Conservation (phyloP, 2,329 filamentous ascomycete genomes). For the Colletotrichum salicis region DNA sequence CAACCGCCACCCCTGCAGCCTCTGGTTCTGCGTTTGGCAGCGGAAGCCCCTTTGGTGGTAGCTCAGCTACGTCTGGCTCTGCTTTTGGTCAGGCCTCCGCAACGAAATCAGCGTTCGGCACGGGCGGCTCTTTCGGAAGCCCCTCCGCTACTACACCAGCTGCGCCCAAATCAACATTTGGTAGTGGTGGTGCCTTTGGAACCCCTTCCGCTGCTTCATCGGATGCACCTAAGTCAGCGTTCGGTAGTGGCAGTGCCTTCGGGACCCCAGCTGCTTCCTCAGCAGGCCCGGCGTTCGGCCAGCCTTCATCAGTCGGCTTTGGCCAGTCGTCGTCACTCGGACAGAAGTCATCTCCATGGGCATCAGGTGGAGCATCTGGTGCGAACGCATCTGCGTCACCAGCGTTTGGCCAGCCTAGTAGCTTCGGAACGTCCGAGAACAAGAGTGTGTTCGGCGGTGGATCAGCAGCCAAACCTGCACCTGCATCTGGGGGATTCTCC, state of each 20-base stretch:
- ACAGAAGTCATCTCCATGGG: conserved; percentile 65
- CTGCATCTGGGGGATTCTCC: conserved; percentile 57
- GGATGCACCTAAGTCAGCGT: conserved; percentile 36
- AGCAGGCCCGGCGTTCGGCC: conserved; percentile 47
- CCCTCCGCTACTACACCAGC: conserved; percentile 43
- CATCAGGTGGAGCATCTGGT: conserved; percentile 44
- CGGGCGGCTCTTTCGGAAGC: conserved; percentile 18
- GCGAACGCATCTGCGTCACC: conserved; percentile 49
- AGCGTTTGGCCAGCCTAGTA: conserved; percentile 65
- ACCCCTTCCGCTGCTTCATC: conserved; percentile 40
- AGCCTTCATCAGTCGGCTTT: conserved; percentile 54
- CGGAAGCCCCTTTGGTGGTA: conserved; percentile 52
- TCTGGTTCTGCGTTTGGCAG: conserved; percentile 55
- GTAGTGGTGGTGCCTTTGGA: conserved; percentile 16
- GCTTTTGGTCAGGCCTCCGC: conserved; percentile 61
- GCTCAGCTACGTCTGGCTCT: conserved; percentile 49
- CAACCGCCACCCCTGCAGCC: conserved; percentile 36
- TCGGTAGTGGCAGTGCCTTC: conserved; percentile 13
- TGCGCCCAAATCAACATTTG: conserved; percentile 13
- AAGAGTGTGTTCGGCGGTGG: conserved; percentile 53
- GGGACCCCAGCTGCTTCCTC: conserved; percentile 39
- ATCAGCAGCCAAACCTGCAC: conserved; percentile 41
- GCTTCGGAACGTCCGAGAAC: conserved; percentile 48
- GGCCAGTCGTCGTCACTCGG: conserved; percentile 63
- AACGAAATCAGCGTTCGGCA: conserved; percentile 34